Percentiles rank a stretch among this genome's conserved stretches.
Conservation (phyloP, 2,329 filamentous ascomycete genomes). For the Pleomassaria siparia region DNA sequence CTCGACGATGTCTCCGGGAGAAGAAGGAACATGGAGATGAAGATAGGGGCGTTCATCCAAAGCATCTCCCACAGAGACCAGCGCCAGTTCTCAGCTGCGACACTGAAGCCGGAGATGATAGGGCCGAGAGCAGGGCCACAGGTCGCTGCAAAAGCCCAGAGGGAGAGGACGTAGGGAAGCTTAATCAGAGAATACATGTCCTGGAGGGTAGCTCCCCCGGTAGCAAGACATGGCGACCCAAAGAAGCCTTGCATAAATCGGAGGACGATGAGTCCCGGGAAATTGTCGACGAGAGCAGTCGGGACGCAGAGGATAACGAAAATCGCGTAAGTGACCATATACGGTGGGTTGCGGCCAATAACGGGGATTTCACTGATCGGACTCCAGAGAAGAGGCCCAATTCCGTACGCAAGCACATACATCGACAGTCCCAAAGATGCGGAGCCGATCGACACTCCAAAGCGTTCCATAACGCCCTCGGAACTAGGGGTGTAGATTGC, state of each 20-base stretch:
- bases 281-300: slow-evolving; percentile 64
- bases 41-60: slow-evolving; percentile 71
- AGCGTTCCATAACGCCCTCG: slow-evolving; percentile 54
- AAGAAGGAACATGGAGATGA: slow-evolving; percentile 77
- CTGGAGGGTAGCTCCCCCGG: slow-evolving; percentile 41
- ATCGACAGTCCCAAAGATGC: slow-evolving; percentile 62
- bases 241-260: slow-evolving; percentile 46
- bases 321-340: slow-evolving; percentile 67
- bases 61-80: slow-evolving; percentile 88
- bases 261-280: slow-evolving; percentile 62
- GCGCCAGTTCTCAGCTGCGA: slow-evolving; percentile 71
- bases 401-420: slow-evolving; percentile 63
- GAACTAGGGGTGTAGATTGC: slow-evolving; percentile 53
- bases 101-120: slow-evolving; percentile 73
- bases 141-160: slow-evolving; percentile 50
- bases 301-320: slow-evolving; percentile 69
- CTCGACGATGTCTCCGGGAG: slow-evolving; percentile 87
- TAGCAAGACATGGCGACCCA: slow-evolving; percentile 41
- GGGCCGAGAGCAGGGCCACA: slow-evolving; percentile 65
- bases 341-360: slow-evolving; percentile 68
- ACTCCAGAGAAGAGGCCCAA: slow-evolving; percentile 66
- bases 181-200: slow-evolving; percentile 47
- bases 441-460: slow-evolving; percentile 54
- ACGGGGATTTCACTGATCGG: slow-evolving; percentile 67
- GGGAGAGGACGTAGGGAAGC: slow-evolving; percentile 47